Evolutionary conservation across 345 rosid genomes (phyloP), one percentile per base, ranked within the genome.

Genomic region (Toxicodendron radicans): DNA sequence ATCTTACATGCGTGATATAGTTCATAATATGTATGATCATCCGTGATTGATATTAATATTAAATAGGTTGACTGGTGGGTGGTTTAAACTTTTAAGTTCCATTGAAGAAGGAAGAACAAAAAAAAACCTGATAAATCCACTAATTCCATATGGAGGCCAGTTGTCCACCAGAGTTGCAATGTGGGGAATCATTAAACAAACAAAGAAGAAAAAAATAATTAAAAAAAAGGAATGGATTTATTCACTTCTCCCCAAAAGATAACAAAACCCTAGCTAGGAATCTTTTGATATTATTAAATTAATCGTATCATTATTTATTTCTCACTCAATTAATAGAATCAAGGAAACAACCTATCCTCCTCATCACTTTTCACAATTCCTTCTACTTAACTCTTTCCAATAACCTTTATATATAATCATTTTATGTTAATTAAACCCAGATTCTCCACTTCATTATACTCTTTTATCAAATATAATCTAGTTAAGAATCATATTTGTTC

Each of bases 181-280:
- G 65, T 73, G 56, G 73, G 73, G 79, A 82, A 69, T 77, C 59
- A 72, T 58, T 70, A 73, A 61, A 68, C 71, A 74, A 64, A 64
- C 46, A 65, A 64, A 73, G 33, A 48, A 78, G 27, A 38, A 51
- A 24, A 20, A 11, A 41, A 27, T 13, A 1, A 27, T 41, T 1
- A 5, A 41, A 58, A 54, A 64, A 69, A 78, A 78, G 78, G 77
- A 80, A 73, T 62, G 65, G 67, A 74, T 49, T 30, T 64, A 27
- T 80, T 78, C 82, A 75, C 80, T 82, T 75, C 73, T 85, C 60
- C 85, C 79, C 70, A 73, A 76, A 74, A 81, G 79, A 83, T 68
- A 72, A 69, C 75, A 27, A 77, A 30, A 45, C 66, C 35, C 17
- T 41, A 3, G 51, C 69, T 23, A 63, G 78, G 76, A 79, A 65